Evolutionary conservation across 306 rosid genomes (phyloP), one percentile per base, ranked within the genome.

Genomic region (Cyclanthera cordifolia): DNA sequence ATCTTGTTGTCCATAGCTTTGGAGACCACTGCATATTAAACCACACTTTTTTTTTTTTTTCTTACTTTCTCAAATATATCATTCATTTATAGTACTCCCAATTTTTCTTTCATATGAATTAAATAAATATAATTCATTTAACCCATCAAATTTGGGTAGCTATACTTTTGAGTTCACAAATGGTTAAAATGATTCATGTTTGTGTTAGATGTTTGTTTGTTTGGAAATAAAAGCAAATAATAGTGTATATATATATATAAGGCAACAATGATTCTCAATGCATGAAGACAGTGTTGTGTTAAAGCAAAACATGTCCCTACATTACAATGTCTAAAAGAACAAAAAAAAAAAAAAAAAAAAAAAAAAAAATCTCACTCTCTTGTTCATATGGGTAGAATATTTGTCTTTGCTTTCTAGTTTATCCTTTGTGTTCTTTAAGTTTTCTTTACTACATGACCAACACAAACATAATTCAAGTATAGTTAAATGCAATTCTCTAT

Each of bases 1-100:
- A 91, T 91, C 71, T 81, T 88, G 82, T 69, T 91, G 97, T 88
- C 91, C 83, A 73, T 82, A 74, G 83, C 91, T 91, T 88, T 87
- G 77, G 95, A 82, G 97, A 88, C 94, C 69, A 61, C 51, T 61
- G 69, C 69, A 80, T 83, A 61, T 70, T 79, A 77, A 74, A 56
- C 64, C 84, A 37, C 21, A 6, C 66, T 9, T 4, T 78, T 65
- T 80, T 79, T 78, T 80, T 79, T 82, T 74, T 71, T 3, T 21
- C 14, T 57, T 28, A 1, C 54, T 49, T 4, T 49, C 12, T 55
- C 16, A 54, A 54, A 54, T 0, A 52, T 19, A 52, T 52, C 37
- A 32, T 32, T 32, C 37, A 32, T 32, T 32, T 32, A 1, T 32
- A 32, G n/a, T n/a, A n/a, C 3, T 3, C 37, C 0, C 37, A 32